Evolutionary conservation across 2,329 filamentous ascomycete species (phyloP).

Genomic region (Acephala macrosclerotiorum): DNA sequence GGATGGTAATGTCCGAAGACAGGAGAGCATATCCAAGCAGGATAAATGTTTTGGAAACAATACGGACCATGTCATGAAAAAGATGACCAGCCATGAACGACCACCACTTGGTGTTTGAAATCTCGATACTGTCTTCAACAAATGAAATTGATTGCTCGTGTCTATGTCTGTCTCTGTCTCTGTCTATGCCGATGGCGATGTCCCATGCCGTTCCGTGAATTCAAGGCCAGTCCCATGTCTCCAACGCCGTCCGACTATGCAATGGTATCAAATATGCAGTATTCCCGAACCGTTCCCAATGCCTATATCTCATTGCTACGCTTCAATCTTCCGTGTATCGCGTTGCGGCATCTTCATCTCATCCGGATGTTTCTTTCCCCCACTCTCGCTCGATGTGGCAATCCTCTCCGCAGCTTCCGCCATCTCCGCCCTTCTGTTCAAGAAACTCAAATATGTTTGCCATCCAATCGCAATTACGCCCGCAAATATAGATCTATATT

Average conservation of each 20-base stretch:
- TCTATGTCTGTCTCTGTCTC: not conserved
- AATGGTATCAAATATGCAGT: constrained; percentile 25
- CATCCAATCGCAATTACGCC: constrained; percentile 84
- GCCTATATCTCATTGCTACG: constrained; percentile 15
- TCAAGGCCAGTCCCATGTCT: not conserved
- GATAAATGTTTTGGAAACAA: no score
- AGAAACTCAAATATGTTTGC: constrained; percentile 87
- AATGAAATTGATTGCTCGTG: constrained; percentile 1
- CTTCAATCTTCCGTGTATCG: constrained; percentile 13
- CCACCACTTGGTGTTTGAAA: no score
- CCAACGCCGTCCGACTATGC: constrained; percentile 21
- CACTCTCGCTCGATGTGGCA: constrained; percentile 1
- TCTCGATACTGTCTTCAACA: no score
- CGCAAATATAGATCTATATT: constrained; percentile 82
- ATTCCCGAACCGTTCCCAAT: constrained; percentile 10
- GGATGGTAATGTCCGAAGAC: not conserved
- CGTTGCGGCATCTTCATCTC: constrained; percentile 7
- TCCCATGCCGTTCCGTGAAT: not conserved
- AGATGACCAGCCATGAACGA: no score
- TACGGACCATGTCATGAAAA: no score
- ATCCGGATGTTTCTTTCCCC: not conserved
- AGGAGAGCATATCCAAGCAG: no score
- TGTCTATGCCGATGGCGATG: constrained; percentile 11
- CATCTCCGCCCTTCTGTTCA: constrained; percentile 77
- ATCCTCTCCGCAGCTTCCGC: constrained; percentile 46